A percentile compares a stretch with the other conserved stretches of the same genome.
These are phyloP conservation scores for Suillus paluster DNA, from an alignment of 768 basidiomycete species.

Conservation along the genomic window DNA sequence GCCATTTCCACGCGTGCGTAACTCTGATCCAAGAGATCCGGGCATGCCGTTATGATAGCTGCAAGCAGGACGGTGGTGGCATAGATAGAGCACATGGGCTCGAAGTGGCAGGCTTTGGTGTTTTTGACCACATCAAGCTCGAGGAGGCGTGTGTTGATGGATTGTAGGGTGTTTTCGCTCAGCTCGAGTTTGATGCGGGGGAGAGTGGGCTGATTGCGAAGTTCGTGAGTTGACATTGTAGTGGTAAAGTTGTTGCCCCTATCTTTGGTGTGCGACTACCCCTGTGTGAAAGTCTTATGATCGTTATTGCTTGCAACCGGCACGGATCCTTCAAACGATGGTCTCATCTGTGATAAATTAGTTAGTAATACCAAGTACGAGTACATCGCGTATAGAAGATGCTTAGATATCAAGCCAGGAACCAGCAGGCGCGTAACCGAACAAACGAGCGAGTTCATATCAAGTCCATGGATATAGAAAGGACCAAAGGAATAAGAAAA, in stretches of 20 bases:
- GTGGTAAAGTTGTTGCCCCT: not conserved
- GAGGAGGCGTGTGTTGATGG: not conserved
- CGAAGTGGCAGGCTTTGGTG: not conserved
- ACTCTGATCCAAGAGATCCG: conserved; percentile 1
- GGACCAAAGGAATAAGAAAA: not conserved
- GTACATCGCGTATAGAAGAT: not conserved
- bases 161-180: not conserved
- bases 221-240: conserved; percentile 1
- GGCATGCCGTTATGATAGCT: conserved; percentile 2
- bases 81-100: not conserved
- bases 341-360: not conserved
- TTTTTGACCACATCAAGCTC: conserved; percentile 5
- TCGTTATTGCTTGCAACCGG: not conserved
- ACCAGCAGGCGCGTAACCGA: not conserved
- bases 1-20: conserved; percentile 1
- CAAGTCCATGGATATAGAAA: not conserved
- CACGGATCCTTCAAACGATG: not conserved
- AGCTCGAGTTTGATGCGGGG: not conserved
- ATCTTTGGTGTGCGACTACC: not conserved
- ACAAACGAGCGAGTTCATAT: not conserved
- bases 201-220: not conserved
- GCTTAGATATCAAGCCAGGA: not conserved
- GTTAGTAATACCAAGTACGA: not conserved
- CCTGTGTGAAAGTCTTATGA: not conserved
- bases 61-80: conserved; percentile 3